Conservation (phyloP, 768 basidiomycete genomes). For the Thelephora ganbajun region DNA sequence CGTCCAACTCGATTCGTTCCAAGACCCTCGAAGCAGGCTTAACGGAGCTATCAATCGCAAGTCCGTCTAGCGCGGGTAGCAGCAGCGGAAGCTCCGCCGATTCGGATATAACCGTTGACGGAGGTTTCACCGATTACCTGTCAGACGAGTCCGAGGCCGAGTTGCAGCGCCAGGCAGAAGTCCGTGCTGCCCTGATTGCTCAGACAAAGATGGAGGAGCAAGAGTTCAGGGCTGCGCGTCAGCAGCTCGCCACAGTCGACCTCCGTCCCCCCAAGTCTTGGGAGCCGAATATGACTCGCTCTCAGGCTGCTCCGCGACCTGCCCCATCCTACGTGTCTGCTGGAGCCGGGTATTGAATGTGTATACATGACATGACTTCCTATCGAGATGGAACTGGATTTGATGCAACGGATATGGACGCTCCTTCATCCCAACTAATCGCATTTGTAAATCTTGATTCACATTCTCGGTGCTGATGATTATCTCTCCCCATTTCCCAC, state of each 20-base stretch:
- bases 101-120: slow-evolving; percentile 72
- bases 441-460: too few relatives aligned
- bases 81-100: slow-evolving; percentile 48
- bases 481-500: too few relatives aligned
- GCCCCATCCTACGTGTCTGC: neutral
- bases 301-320: slow-evolving; percentile 4
- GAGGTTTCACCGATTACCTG: slow-evolving; percentile 79
- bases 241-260: slow-evolving; percentile 62
- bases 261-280: slow-evolving; percentile 67
- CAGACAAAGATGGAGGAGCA: slow-evolving; percentile 69
- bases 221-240: slow-evolving; percentile 70
- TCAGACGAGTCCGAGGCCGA: slow-evolving; percentile 92
- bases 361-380: too few relatives aligned
- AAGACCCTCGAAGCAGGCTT: slow-evolving; percentile 24
- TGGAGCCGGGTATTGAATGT: too few relatives aligned
- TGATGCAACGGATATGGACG: too few relatives aligned
- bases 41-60: slow-evolving; percentile 22
- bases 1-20: neutral
- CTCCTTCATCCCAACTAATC: too few relatives aligned
- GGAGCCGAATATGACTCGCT: slow-evolving; percentile 28
- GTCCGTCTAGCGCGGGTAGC: slow-evolving; percentile 36
- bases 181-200: slow-evolving; percentile 61
- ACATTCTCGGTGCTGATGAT: too few relatives aligned
- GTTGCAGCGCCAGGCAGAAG: slow-evolving; percentile 75
- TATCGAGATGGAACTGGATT: too few relatives aligned